These are phyloP conservation scores for Mortierella antarctica DNA, from an alignment of 192 early-diverging fungal species.

Conservation along the genomic window DNA sequence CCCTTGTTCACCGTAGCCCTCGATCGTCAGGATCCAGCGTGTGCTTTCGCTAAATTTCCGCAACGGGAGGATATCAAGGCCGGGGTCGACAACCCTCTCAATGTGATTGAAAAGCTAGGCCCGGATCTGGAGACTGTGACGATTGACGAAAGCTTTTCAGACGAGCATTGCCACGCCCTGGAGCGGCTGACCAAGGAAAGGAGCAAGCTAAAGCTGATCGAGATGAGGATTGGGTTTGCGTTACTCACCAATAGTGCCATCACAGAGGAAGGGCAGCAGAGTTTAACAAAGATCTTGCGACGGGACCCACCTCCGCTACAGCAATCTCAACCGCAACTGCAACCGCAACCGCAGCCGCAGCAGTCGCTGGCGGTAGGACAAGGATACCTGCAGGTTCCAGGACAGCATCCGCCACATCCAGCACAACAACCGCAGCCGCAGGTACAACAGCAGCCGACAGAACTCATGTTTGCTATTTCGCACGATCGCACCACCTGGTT, in stretches of 20 bases:
- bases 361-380: background rate
- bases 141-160: constrained; percentile 10
- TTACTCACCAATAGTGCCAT: constrained; percentile 9
- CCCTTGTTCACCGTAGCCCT: constrained; percentile 5
- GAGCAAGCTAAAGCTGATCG: constrained; percentile 10
- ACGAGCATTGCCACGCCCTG: background rate
- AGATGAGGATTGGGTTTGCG: constrained; percentile 15
- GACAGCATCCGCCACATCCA: background rate
- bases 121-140: constrained; percentile 10
- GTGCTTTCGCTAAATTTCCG: constrained; percentile 8
- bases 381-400: background rate
- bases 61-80: constrained; percentile 12
- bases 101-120: constrained; percentile 10
- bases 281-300: background rate
- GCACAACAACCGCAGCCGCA: background rate
- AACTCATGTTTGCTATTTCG: constrained; percentile 17
- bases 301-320: background rate
- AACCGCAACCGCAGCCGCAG: background rate
- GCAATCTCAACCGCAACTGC: constrained; percentile 1
- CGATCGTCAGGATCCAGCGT: constrained; percentile 6
- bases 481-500: constrained; percentile 12
- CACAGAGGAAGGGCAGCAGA: constrained; percentile 2
- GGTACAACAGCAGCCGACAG: constrained; percentile 1
- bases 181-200: constrained; percentile 4
- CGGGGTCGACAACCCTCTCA: background rate